These are phyloP conservation scores for Sonneratia alba DNA, from an alignment of 345 rosid genomes.

Conservation along the genomic window DNA sequence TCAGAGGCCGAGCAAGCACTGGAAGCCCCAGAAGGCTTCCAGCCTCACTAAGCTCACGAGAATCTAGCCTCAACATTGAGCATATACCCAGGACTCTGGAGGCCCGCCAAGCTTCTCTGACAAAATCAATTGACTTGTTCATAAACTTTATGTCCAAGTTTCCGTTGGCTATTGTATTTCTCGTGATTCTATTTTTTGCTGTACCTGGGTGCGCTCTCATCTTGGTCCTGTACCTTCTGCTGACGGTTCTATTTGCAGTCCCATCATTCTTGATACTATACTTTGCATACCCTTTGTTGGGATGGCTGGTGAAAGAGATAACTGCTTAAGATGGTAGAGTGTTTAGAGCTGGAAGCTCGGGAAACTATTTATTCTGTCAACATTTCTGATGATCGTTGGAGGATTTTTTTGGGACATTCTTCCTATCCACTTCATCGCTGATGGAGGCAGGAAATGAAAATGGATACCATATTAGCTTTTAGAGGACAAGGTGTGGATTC, in stretches of 20 bases:
- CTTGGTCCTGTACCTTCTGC: constrained; percentile 28
- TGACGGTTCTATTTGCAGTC: constrained; percentile 32
- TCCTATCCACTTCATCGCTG: too few species aligned
- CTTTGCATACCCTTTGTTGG: constrained; percentile 28
- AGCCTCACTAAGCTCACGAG: constrained; percentile 1
- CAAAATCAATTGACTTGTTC: constrained; percentile 29
- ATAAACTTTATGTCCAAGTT: constrained; percentile 29
- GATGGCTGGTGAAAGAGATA: constrained; percentile 36
- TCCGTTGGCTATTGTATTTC: constrained; percentile 30
- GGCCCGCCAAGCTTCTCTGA: constrained; percentile 18
- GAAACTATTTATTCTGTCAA: neutral
- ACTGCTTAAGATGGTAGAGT: constrained; percentile 9
- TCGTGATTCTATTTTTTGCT: constrained; percentile 28
- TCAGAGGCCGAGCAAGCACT: constrained; percentile 7
- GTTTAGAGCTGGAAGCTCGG: neutral
- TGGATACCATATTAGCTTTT: too few species aligned
- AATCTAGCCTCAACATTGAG: neutral
- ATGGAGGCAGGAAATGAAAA: too few species aligned
- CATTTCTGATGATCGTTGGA: neutral
- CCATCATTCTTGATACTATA: constrained; percentile 35
- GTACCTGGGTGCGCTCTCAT: constrained; percentile 33
- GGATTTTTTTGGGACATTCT: neutral
- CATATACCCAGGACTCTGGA: constrained; percentile 5
- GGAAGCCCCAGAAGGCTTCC: constrained; percentile 9
- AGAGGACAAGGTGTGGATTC: neutral